Base-by-base conservation (phyloP, 192 early-diverging fungal genomes). In the Coemansia sp. region DNA sequence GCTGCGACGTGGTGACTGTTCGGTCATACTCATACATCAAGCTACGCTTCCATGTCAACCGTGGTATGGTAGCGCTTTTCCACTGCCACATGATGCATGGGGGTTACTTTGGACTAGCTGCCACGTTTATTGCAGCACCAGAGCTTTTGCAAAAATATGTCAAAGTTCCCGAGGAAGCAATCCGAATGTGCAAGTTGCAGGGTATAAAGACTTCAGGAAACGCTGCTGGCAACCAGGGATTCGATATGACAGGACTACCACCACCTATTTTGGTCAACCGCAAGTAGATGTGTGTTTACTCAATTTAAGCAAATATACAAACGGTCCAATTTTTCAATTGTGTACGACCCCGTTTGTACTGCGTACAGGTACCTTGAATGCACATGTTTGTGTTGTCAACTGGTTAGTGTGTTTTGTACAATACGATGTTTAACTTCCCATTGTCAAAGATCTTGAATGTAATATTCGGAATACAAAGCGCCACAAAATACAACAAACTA, bases 1-100 rank as follows among this genome's bases (percentile, higher is more conserved):
- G 84, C n/a, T 83, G 91, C 56, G 56, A 58, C 9, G 24, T 21
- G 20, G 37, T 42, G 10, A 44, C 38, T 7, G 7, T 44, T 2
- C 7, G 37, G 7, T 21, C 56, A 23, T 58, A 42, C 37, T 58
- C 56, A 3, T 58, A 42, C 42, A 42, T 42, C 24, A 58, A 58
- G 21, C 20, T 58, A 1, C 56, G 56, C 38, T 58, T 58, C 20
- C 56, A 17, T 3, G 56, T 44, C 8, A 23, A 40, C 3, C 36
- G 38, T 2, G 37, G 37, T 1, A 10, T 14, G 18, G 12, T 58
- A 3, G 14, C 12, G 18, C 10, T 42, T 5, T 37, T 42, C 15
- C 56, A 58, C 37, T 58, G 56, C 23, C 56, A 58, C 23, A 42
- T 42, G 37, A 18, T n/a, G 11, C n/a, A 21, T 3, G 31, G 34